phyloP scores from a whole-genome alignment of 306 rosid species.

The Sphenostylis stenocarpa region DNA sequence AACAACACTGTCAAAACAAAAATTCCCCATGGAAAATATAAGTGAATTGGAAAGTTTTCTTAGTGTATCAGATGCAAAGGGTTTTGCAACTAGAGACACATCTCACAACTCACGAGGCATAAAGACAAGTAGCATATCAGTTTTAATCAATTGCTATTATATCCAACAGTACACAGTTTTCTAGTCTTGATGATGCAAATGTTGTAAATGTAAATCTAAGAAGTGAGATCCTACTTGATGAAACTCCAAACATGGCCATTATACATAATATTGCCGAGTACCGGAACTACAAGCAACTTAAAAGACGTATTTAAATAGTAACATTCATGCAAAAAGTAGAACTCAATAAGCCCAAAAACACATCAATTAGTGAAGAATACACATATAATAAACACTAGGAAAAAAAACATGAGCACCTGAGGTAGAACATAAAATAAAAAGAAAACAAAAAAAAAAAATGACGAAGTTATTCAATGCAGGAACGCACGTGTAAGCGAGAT shows the following conservation, averaged over 20 bases:
- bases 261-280: slow-evolving; percentile 45
- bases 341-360: background rate
- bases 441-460: background rate
- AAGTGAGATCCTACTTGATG: slow-evolving; percentile 47
- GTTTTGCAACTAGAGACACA: background rate
- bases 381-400: background rate
- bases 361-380: background rate
- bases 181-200: slow-evolving; percentile 23
- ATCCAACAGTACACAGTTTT: background rate
- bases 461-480: background rate
- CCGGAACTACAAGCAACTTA: slow-evolving; percentile 44
- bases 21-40: background rate
- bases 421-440: too few species aligned
- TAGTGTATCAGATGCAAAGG: too few species aligned
- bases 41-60: background rate
- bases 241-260: slow-evolving; percentile 43
- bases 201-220: slow-evolving; percentile 54
- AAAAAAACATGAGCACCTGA: background rate
- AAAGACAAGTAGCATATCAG: background rate
- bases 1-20: background rate
- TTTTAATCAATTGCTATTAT: background rate
- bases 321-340: background rate
- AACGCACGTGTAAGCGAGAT: background rate
- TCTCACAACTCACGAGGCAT: background rate
- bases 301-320: slow-evolving; percentile 26